Base-by-base conservation (phyloP, 345 rosid species). In the Euphorbia pulcherrima region DNA sequence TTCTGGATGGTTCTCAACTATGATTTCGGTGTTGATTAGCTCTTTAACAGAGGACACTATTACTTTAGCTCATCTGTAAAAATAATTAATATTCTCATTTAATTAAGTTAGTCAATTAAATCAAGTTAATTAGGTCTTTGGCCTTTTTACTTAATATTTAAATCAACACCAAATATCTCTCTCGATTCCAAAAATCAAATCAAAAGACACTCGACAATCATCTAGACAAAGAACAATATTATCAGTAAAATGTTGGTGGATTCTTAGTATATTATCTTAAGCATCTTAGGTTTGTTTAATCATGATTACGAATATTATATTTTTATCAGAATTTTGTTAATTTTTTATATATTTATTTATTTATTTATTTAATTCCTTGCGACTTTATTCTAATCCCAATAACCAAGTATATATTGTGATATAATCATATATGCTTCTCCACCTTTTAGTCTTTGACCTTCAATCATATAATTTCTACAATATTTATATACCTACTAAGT, bases 171-270 rank as follows among this genome's bases (percentile, higher is more conserved):
- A 55, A 62, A 70, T 64, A 68, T 75, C 64, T 56, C 59, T 10
- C 44, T 71, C 60, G 77, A 77, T 75, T 80, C 82, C 77, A 76
- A 69, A 76, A 69, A 47, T 64, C 56, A 21, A 74, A 66, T 68
- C 41, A 65, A 65, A 26, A 73, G 74, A 64, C 18, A 8, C 68
- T 74, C 78, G 69, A 65, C 80, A 70, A 75, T 69, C 69, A 67
- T 75, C 74, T 30, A 69, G 63, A 79, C 67, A 74, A 23, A 69
- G 78, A 83, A 81, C 75, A 74, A 70, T 68, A 67, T 74, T 65
- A 44, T 68, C 51, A 12, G 62, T 33, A 54, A 67, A 70, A 40
- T 53, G 69, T 29, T 55, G 51, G 60, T 76, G 60, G 75, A 73
- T 81, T 78, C 78, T 72, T 59, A 73, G 80, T 77, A 75, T 77